A percentile compares a stretch with the other conserved stretches of the same genome.
These are phyloP conservation scores for Amylocarpus encephaloides DNA, from an alignment of 2,329 filamentous ascomycete species.

Conservation along the genomic window DNA sequence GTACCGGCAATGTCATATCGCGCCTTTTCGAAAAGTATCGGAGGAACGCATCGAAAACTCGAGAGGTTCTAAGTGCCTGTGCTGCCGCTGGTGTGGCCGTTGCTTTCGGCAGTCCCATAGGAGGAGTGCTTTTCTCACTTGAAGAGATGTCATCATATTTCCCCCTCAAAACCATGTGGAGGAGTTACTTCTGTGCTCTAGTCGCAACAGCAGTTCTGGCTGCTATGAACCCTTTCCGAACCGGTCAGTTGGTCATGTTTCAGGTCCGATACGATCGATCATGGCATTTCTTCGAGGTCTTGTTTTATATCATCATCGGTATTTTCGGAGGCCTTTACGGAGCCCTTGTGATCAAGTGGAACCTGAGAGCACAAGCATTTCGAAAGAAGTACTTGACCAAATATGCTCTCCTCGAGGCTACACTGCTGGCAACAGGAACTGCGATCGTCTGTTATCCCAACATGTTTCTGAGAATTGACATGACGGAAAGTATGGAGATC, in stretches of 20 bases:
- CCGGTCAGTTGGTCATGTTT: constrained; percentile 98
- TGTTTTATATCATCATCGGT: constrained; percentile 89
- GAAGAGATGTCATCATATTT: constrained; percentile 98
- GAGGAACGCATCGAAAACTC: constrained; percentile 84
- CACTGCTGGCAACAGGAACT: constrained; percentile 73
- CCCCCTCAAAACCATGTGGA: constrained; percentile 94
- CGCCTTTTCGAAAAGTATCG: constrained; percentile 88
- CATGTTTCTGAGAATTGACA: constrained; percentile 89
- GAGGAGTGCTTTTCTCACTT: constrained; percentile 90
- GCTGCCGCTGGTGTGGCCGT: constrained; percentile 94
- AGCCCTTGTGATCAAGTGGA: constrained; percentile 97
- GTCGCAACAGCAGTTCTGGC: constrained; percentile 90
- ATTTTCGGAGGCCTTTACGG: constrained; percentile 93
- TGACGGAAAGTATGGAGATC: constrained; percentile 99
- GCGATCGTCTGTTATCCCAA: constrained; percentile 96
- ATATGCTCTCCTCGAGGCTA: constrained; percentile 82
- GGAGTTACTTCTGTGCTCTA: constrained; percentile 94
- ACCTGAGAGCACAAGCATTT: constrained; percentile 83
- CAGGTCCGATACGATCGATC: constrained; percentile 91
- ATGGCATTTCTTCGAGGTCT: constrained; percentile 95
- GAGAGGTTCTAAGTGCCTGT: constrained; percentile 90
- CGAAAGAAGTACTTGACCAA: constrained; percentile 84
- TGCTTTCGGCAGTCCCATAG: constrained; percentile 95
- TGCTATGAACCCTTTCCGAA: constrained; percentile 95
- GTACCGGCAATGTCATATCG: constrained; percentile 93